Percentiles rank a stretch among this genome's conserved stretches.
These are phyloP conservation scores for Cunninghamia lanceolata DNA, from an alignment of 75 land plant species.

Conservation along the genomic window DNA sequence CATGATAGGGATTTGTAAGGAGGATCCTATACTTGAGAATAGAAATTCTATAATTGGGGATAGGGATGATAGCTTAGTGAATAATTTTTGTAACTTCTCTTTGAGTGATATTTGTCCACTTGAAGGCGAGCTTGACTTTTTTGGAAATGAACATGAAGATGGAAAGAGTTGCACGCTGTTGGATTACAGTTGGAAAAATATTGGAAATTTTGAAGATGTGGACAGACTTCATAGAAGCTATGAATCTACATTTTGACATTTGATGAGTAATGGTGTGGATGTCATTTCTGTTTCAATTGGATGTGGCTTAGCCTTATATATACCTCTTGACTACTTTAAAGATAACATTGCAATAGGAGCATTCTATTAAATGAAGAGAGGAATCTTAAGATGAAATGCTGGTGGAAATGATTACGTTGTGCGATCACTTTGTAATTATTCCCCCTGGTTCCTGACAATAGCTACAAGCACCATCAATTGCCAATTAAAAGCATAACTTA, in stretches of 20 bases:
- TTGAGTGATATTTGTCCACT: conserved; percentile 20
- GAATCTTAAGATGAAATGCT: conserved; percentile 19
- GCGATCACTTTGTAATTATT: conserved; percentile 11
- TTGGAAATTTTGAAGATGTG: conserved; percentile 73
- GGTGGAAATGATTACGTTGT: conserved; percentile 27
- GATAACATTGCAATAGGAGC: conserved; percentile 41
- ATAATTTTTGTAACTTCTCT: conserved; percentile 13
- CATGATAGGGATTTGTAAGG: no score
- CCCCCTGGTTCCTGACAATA: conserved; percentile 41
- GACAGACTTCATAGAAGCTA: conserved; percentile 44
- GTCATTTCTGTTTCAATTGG: conserved; percentile 67
- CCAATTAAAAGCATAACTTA: conserved; percentile 14
- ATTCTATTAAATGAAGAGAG: conserved; percentile 38
- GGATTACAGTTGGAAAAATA: conserved; percentile 53
- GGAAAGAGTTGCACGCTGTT: conserved; percentile 26
- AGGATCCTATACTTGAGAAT: no score
- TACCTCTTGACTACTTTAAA: conserved; percentile 9
- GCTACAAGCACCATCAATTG: conserved; percentile 40
- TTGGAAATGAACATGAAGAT: conserved; percentile 30
- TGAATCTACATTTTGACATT: conserved; percentile 21
- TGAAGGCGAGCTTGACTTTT: conserved; percentile 27
- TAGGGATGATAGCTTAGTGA: conserved; percentile 9
- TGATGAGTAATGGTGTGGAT: background rate
- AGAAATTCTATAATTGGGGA: no score
- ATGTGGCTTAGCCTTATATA: background rate